Evolutionary conservation across 164 flowering plant genomes (phyloP).

Genomic region (Houttuynia cordata): DNA sequence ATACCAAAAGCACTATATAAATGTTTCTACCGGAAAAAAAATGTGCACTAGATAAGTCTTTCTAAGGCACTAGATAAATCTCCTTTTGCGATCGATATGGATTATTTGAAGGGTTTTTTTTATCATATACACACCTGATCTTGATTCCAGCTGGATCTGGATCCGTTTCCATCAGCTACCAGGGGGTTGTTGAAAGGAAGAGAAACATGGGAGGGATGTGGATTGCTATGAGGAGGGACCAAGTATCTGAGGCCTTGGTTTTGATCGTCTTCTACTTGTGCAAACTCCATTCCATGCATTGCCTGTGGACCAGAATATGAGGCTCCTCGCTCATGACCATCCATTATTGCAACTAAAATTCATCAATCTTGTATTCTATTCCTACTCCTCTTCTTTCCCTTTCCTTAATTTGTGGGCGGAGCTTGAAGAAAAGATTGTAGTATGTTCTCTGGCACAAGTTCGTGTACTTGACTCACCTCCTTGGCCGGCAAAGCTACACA

Average conservation of each 20-base stretch:
- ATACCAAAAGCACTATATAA: not conserved
- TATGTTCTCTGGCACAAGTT: not conserved
- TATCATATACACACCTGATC: conserved; percentile 20
- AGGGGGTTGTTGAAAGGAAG: conserved; percentile 16
- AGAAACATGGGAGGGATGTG: conserved; percentile 14
- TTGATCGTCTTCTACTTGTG: conserved; percentile 44
- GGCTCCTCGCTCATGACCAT: conserved; percentile 20
- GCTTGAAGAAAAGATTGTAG: not conserved
- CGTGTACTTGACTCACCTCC: too few species aligned
- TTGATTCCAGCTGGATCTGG: conserved; percentile 25
- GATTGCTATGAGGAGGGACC: conserved; percentile 13
- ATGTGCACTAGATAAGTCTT: too few species aligned
- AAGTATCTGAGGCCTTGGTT: conserved; percentile 40
- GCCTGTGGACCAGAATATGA: conserved; percentile 20
- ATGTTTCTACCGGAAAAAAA: too few species aligned
- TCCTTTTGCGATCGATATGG: too few species aligned
- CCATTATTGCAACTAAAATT: conserved; percentile 8
- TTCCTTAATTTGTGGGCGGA: too few species aligned
- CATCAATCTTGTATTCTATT: conserved; percentile 1
- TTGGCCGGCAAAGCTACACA: too few species aligned
- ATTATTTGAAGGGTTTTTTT: too few species aligned
- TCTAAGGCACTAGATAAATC: too few species aligned
- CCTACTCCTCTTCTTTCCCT: not conserved
- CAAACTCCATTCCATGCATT: conserved; percentile 44
- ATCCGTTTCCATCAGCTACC: conserved; percentile 15